Percentiles rank a stretch among this genome's conserved stretches.
These are phyloP conservation scores for Ustilago trichophora DNA, from an alignment of 1,284 basidiomycete genomes.

Conservation along the genomic window DNA sequence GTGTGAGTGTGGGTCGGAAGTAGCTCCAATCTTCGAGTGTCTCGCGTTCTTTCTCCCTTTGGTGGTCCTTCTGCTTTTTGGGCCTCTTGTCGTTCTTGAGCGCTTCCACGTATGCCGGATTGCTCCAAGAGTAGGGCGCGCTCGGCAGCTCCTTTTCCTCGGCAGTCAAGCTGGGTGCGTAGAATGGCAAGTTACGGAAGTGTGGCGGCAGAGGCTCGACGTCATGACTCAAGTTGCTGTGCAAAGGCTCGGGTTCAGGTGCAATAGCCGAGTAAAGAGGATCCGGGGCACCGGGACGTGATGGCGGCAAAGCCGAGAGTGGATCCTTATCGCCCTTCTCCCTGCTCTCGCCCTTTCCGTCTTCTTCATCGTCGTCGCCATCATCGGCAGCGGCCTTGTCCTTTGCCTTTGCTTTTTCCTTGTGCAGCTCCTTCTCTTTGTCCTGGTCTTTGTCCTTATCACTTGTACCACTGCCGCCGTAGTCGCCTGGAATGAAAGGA, in stretches of 20 bases:
- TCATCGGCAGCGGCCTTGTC: conserved; percentile 20
- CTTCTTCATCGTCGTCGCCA: conserved; percentile 34
- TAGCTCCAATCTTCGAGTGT: conserved; percentile 59
- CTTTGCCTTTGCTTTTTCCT: conserved; percentile 24
- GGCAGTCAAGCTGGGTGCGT: conserved; percentile 15
- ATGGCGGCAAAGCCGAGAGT: conserved; percentile 36
- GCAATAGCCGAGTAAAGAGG: conserved; percentile 37
- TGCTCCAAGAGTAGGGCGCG: conserved; percentile 28
- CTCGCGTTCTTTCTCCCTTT: conserved; percentile 55
- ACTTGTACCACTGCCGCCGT: conserved; percentile 7
- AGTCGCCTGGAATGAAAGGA: conserved; percentile 31
- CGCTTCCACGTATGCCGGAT: conserved; percentile 42
- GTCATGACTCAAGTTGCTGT: conserved; percentile 34
- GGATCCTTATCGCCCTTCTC: conserved; percentile 45
- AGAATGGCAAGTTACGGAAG: conserved; percentile 40
- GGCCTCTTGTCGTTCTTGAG: conserved; percentile 47
- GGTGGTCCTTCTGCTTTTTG: conserved; percentile 53
- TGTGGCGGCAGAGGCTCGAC: conserved; percentile 29
- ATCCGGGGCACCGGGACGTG: conserved; percentile 39
- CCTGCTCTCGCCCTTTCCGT: conserved; percentile 23
- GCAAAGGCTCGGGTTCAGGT: conserved; percentile 26
- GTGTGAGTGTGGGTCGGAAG: conserved; percentile 47
- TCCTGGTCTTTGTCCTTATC: conserved; percentile 26
- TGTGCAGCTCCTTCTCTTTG: conserved; percentile 13
- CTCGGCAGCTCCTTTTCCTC: neutral